A percentile compares a stretch with the other conserved stretches of the same genome.
These are phyloP conservation scores for Cercospora sesami DNA, from an alignment of 2,329 filamentous ascomycete genomes.

Conservation along the genomic window DNA sequence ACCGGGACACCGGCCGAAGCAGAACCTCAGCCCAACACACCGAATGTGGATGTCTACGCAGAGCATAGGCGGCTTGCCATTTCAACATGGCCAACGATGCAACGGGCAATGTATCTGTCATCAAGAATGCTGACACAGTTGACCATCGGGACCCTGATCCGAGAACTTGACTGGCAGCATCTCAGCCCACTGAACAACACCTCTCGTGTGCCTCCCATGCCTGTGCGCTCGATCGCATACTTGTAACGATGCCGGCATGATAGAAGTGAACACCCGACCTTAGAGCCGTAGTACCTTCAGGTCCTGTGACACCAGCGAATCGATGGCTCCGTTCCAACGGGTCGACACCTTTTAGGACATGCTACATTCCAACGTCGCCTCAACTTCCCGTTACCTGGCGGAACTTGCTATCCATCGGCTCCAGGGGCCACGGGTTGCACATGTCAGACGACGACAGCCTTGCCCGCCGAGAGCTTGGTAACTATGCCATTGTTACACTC, in stretches of 20 bases:
- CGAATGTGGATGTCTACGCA: not conserved
- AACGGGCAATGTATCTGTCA: not conserved
- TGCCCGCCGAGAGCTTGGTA: conserved; percentile 5
- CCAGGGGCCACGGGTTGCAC: conserved; percentile 9
- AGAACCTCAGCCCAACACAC: not conserved
- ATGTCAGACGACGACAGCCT: conserved; percentile 22
- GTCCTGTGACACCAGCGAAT: conserved; percentile 1
- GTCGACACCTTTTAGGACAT: conserved; percentile 9
- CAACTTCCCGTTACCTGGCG: conserved; percentile 30
- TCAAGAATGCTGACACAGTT: not conserved
- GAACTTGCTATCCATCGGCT: conserved; percentile 12
- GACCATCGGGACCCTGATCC: not conserved
- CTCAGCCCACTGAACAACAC: not conserved
- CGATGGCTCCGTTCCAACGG: conserved; percentile 11
- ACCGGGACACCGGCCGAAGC: not conserved
- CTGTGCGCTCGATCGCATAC: not conserved
- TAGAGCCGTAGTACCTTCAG: not conserved
- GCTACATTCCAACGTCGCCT: conserved; percentile 21
- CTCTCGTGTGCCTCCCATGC: not conserved
- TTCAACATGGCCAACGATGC: not conserved
- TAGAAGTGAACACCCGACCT: not conserved
- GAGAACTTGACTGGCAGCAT: not conserved
- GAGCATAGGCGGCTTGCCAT: not conserved
- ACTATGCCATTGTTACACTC: conserved; percentile 32
- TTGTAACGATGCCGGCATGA: not conserved